Percentiles rank a stretch among this genome's conserved stretches.
Conservation (phyloP, 805 yeast species). For the Yarrowia sp. region DNA sequence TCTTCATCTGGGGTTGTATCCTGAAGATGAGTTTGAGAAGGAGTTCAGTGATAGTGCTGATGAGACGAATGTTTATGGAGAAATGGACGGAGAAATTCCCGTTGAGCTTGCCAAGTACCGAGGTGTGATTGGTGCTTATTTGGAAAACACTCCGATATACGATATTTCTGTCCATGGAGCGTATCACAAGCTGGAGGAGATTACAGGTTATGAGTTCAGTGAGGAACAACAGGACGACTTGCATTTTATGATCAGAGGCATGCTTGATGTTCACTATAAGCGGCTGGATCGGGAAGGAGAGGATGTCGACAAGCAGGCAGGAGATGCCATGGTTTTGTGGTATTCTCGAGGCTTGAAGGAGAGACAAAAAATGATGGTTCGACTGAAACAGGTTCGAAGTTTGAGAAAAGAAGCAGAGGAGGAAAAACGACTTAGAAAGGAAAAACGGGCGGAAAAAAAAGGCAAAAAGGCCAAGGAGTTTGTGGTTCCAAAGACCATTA, state of each 20-base stretch:
- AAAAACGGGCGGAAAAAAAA: too few relatives aligned
- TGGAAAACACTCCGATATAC: background rate
- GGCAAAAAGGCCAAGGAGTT: background rate
- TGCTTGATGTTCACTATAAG: background rate
- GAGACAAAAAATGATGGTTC: background rate
- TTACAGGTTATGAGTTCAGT: background rate
- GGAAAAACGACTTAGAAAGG: background rate
- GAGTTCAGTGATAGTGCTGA: background rate
- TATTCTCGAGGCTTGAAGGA: background rate
- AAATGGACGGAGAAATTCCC: background rate
- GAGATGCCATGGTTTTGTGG: background rate
- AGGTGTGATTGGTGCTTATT: background rate
- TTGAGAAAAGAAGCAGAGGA: background rate
- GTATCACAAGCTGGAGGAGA: background rate
- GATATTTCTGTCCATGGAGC: background rate
- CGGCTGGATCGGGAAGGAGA: background rate
- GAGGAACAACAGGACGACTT: background rate
- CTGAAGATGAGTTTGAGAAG: background rate
- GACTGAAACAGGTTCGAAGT: background rate
- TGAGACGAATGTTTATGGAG: background rate
- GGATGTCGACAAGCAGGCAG: background rate
- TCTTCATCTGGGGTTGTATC: too few relatives aligned
- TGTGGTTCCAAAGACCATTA: background rate
- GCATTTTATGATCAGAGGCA: background rate
- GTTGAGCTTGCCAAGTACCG: background rate